phyloP scores from a whole-genome alignment of 2,329 filamentous ascomycete genomes.

The Monilinia laxa region DNA sequence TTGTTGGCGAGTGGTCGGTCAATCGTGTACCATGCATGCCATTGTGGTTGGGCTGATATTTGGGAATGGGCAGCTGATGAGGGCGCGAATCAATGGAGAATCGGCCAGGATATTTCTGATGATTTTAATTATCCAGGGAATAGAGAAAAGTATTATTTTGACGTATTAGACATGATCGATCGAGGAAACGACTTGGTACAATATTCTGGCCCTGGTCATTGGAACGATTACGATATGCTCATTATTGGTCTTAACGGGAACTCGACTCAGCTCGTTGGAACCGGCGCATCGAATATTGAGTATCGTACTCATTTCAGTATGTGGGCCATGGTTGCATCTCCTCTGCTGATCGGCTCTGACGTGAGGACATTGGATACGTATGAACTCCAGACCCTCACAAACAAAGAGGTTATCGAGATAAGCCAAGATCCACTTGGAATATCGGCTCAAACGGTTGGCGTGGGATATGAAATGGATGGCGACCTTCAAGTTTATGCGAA shows the following conservation, averaged over 20 bases:
- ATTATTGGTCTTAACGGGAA: constrained; percentile 34
- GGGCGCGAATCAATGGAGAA: constrained; percentile 51
- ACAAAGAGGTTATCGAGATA: constrained; percentile 42
- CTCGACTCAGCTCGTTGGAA: constrained; percentile 45
- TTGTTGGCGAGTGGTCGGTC: constrained; percentile 43
- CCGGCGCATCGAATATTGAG: constrained; percentile 36
- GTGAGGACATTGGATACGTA: constrained; percentile 26
- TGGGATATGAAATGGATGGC: constrained; percentile 18
- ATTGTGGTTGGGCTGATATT: constrained; percentile 47
- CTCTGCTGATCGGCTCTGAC: constrained; percentile 35
- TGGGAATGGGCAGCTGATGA: constrained; percentile 45
- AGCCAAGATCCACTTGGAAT: constrained; percentile 39
- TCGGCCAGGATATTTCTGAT: constrained; percentile 46
- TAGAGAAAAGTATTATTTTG: constrained; percentile 32
- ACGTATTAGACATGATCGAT: constrained; percentile 47
- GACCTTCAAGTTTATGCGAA: constrained; percentile 31
- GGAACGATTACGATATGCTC: constrained; percentile 45
- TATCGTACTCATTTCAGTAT: constrained; percentile 34
- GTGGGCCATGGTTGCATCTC: constrained; percentile 33
- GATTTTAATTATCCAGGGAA: constrained; percentile 35
- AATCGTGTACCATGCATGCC: constrained; percentile 54
- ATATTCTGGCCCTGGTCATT: constrained; percentile 49
- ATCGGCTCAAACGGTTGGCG: constrained; percentile 29
- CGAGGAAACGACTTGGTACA: constrained; percentile 49
- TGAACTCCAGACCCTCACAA: constrained; percentile 31